Evolutionary conservation across 352 stramenopile genomes (phyloP).

Genomic region (Globisporangium okanoganense): DNA sequence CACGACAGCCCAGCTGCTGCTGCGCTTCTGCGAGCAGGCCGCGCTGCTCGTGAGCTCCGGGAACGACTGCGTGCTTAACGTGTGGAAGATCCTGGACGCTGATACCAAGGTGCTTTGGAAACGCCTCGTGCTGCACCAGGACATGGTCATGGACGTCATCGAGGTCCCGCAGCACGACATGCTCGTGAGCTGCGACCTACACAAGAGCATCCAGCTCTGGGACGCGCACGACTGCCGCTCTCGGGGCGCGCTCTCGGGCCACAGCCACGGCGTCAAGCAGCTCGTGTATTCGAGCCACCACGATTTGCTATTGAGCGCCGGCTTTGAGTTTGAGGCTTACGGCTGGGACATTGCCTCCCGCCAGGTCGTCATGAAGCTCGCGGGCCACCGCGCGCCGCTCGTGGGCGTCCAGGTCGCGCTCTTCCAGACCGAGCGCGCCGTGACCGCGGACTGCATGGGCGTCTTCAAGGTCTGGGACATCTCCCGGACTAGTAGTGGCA

Average conservation of each 20-base stretch:
- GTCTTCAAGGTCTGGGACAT: slow-evolving; percentile 89
- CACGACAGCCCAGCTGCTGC: slow-evolving; percentile 48
- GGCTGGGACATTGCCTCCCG: slow-evolving; percentile 82
- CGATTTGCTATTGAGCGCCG: slow-evolving; percentile 72
- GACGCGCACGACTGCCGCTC: slow-evolving; percentile 68
- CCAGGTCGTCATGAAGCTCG: slow-evolving; percentile 61
- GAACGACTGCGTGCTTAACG: slow-evolving; percentile 67
- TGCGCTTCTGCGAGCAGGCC: slow-evolving; percentile 61
- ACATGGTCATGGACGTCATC: slow-evolving; percentile 66
- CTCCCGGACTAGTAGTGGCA: slow-evolving; percentile 29
- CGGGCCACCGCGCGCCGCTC: slow-evolving; percentile 70
- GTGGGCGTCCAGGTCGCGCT: slow-evolving; percentile 64
- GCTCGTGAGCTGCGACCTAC: slow-evolving; percentile 71
- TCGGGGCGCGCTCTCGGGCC: slow-evolving; percentile 49
- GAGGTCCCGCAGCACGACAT: slow-evolving; percentile 74
- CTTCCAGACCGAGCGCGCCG: slow-evolving; percentile 75
- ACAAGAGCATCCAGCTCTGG: slow-evolving; percentile 74
- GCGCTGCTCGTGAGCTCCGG: slow-evolving; percentile 52
- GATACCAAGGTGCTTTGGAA: slow-evolving; percentile 62
- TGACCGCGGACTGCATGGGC: slow-evolving; percentile 69
- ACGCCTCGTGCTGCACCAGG: slow-evolving; percentile 39
- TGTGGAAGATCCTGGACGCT: slow-evolving; percentile 60
- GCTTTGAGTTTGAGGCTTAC: slow-evolving; percentile 82
- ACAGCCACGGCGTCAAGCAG: slow-evolving; percentile 68
- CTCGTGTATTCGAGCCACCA: slow-evolving; percentile 75